These are phyloP conservation scores for Yamadazyma dushanensis DNA, from an alignment of 1,139 yeast species.

Conservation along the genomic window DNA sequence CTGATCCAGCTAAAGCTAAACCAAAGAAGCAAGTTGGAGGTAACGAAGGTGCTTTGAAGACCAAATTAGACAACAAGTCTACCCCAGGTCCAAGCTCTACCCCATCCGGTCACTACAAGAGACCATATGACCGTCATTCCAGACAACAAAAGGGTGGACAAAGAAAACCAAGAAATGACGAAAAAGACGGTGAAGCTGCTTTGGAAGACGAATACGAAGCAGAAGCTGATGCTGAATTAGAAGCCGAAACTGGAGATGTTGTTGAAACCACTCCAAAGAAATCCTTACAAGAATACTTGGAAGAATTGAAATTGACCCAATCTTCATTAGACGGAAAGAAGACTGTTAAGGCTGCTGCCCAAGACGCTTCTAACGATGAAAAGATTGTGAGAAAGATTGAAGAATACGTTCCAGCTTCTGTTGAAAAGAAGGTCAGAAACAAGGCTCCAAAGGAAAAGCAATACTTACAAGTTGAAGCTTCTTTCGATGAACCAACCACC, in stretches of 20 bases:
- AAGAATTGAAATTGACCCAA: constrained; percentile 55
- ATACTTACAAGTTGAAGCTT: constrained; percentile 64
- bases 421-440: constrained; percentile 57
- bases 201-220: constrained; percentile 64
- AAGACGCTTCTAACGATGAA: constrained; percentile 65
- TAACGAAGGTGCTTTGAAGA: constrained; percentile 87
- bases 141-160: constrained; percentile 79
- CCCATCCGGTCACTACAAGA: constrained; percentile 58
- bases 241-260: constrained; percentile 38
- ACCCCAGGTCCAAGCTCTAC: constrained; percentile 59
- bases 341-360: constrained; percentile 57
- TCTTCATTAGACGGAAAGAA: constrained; percentile 44
- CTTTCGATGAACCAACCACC: constrained; percentile 53
- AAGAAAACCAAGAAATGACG: constrained; percentile 81
- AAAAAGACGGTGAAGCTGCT: constrained; percentile 56
- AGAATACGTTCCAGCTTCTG: constrained; percentile 55
- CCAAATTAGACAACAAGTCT: constrained; percentile 72
- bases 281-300: constrained; percentile 74
- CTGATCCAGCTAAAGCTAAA: constrained; percentile 79
- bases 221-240: constrained; percentile 56
- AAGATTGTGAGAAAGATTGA: constrained; percentile 58
- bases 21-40: constrained; percentile 73
- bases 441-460: constrained; percentile 71
- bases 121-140: constrained; percentile 78
- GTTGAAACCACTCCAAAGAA: constrained; percentile 48